A percentile compares a stretch with the other conserved stretches of the same genome.
Conservation (phyloP, 257 asterid genomes). For the Henckelia pumila region DNA sequence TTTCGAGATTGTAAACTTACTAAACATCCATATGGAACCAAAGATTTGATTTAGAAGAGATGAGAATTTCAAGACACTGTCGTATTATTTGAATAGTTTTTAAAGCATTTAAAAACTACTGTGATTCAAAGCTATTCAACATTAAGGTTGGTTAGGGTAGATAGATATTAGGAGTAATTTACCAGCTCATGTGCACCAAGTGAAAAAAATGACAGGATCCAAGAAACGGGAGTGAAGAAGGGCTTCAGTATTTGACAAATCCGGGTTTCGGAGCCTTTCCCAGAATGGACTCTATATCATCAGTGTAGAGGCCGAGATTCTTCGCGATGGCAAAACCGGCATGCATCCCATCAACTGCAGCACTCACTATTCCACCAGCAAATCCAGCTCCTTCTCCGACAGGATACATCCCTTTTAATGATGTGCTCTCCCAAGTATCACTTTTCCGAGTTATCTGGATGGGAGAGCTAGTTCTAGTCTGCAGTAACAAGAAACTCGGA, state of each 20-base stretch:
- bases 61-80: too few species aligned
- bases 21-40: too few species aligned
- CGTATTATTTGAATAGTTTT: background rate
- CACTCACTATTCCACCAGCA: slow-evolving; percentile 95
- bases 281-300: slow-evolving; percentile 42
- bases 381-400: slow-evolving; percentile 96
- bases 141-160: background rate
- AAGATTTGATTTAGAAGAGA: too few species aligned
- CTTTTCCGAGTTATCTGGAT: slow-evolving; percentile 63
- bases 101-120: background rate
- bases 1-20: too few species aligned
- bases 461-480: slow-evolving; percentile 97
- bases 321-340: slow-evolving; percentile 81
- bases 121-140: background rate
- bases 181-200: background rate
- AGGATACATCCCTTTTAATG: slow-evolving; percentile 79
- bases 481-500: slow-evolving; percentile 1
- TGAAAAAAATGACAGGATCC: background rate
- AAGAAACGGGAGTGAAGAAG: background rate
- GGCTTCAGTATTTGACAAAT: slow-evolving; percentile 49
- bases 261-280: slow-evolving; percentile 62
- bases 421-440: slow-evolving; percentile 77
- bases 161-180: background rate
- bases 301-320: slow-evolving; percentile 61
- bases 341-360: slow-evolving; percentile 91